Conservation (phyloP, 208 protist species). For the Trypanosoma theileri region DNA sequence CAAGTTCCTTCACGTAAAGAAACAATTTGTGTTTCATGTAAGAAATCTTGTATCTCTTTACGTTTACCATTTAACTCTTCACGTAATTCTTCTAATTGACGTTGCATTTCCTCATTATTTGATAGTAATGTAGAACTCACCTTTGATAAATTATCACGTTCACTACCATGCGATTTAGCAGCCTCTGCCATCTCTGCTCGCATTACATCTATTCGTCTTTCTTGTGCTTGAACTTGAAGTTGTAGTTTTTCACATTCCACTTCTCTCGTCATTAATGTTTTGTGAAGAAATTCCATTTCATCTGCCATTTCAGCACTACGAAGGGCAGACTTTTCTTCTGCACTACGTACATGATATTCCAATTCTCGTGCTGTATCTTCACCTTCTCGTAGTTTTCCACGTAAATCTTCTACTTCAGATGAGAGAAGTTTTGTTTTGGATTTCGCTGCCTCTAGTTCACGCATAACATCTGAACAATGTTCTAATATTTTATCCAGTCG, state of each 20-base stretch:
- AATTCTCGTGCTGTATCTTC: constrained; percentile 14
- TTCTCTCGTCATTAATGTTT: constrained; percentile 5
- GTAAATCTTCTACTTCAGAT: constrained; percentile 18
- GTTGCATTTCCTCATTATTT: constrained; percentile 18
- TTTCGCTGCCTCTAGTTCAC: constrained; percentile 6
- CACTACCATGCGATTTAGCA: constrained; percentile 8
- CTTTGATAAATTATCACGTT: constrained; percentile 16
- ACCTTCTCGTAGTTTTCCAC: constrained; percentile 10
- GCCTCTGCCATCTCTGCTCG: constrained; percentile 12
- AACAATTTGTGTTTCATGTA: constrained; percentile 1
- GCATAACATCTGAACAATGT: constrained; percentile 16
- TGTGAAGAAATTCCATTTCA: constrained; percentile 9
- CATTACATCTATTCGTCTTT: constrained; percentile 12
- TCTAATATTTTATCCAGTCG: constrained; percentile 14
- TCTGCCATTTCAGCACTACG: not conserved
- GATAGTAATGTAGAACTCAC: constrained; percentile 8
- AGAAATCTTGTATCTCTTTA: constrained; percentile 22
- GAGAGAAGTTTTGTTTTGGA: constrained; percentile 10
- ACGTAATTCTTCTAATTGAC: constrained; percentile 13
- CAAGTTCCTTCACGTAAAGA: constrained; percentile 6
- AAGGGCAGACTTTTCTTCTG: not conserved
- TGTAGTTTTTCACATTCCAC: constrained; percentile 15
- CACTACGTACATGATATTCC: not conserved
- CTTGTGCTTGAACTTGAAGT: not conserved
- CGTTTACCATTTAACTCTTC: not conserved